Evolutionary conservation across 2,329 filamentous ascomycete species (phyloP).

Genomic region (Chaetomium sp.): DNA sequence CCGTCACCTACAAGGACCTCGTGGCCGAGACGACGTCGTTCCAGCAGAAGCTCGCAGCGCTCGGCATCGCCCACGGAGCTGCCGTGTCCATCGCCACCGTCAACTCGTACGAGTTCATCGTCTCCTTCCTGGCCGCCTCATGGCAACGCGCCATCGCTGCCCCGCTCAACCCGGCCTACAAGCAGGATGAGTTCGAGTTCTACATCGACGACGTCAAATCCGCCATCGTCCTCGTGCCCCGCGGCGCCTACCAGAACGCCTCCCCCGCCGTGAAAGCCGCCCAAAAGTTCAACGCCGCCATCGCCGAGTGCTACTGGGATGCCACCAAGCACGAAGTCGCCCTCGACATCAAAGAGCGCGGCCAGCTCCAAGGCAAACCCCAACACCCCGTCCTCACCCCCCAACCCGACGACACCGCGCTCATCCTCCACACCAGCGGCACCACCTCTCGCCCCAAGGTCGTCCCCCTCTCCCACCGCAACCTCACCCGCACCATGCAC

Average conservation of each 20-base stretch:
- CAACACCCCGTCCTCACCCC: slow-evolving; percentile 40
- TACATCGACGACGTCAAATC: slow-evolving; percentile 85
- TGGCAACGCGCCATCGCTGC: slow-evolving; percentile 80
- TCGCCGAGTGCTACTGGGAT: slow-evolving; percentile 82
- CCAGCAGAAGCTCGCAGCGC: slow-evolving; percentile 68
- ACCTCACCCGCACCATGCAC: slow-evolving; percentile 74
- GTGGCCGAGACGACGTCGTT: slow-evolving; percentile 60
- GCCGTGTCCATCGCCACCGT: slow-evolving; percentile 77
- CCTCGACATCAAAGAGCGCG: slow-evolving; percentile 70
- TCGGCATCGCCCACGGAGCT: slow-evolving; percentile 62
- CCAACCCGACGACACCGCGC: slow-evolving; percentile 69
- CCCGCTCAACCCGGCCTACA: slow-evolving; percentile 82
- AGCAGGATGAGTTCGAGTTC: slow-evolving; percentile 85
- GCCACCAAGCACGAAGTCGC: slow-evolving; percentile 56
- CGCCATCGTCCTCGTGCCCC: slow-evolving; percentile 68
- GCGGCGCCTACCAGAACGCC: slow-evolving; percentile 59
- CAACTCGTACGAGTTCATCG: slow-evolving; percentile 84
- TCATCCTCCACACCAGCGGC: slow-evolving; percentile 78
- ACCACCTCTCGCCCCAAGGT: slow-evolving; percentile 83
- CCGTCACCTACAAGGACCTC: slow-evolving; percentile 64
- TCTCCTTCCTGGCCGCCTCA: slow-evolving; percentile 78
- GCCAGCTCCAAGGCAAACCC: slow-evolving; percentile 49
- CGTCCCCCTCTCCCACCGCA: slow-evolving; percentile 73
- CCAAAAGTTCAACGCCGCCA: slow-evolving; percentile 71
- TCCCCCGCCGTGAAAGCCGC: slow-evolving; percentile 71